Percentiles rank a stretch among this genome's conserved stretches.
Conservation (phyloP, 345 rosid genomes). For the Heritiera littoralis region DNA sequence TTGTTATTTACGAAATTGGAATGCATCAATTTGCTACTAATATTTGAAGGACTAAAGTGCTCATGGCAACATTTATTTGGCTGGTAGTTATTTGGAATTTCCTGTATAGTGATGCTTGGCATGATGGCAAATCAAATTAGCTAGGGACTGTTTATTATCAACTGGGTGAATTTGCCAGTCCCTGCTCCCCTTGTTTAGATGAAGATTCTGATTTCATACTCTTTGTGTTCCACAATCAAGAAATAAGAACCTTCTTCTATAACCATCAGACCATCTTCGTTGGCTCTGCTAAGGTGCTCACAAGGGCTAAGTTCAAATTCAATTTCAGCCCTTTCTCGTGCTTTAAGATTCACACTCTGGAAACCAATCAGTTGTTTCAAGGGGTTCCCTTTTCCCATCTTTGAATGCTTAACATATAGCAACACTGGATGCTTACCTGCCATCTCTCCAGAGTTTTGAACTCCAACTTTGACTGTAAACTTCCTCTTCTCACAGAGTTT, state of each 20-base stretch:
- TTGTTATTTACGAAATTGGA: neutral
- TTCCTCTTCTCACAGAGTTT: slow-evolving; percentile 35
- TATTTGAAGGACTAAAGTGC: neutral
- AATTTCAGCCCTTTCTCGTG: slow-evolving; percentile 42
- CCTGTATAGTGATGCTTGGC: neutral
- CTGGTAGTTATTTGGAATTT: neutral
- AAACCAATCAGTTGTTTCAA: slow-evolving; percentile 49
- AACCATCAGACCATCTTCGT: slow-evolving; percentile 61
- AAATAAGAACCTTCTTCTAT: slow-evolving; percentile 56
- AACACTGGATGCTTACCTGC: slow-evolving; percentile 49
- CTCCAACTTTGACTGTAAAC: slow-evolving; percentile 39
- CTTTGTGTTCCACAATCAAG: slow-evolving; percentile 50
- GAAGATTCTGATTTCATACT: slow-evolving; percentile 18
- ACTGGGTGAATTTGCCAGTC: neutral
- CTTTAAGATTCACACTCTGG: slow-evolving; percentile 45
- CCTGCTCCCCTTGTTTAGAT: neutral
- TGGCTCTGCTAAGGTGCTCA: slow-evolving; percentile 46
- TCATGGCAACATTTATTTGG: neutral
- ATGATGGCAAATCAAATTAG: slow-evolving; percentile 3
- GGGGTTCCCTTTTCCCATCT: slow-evolving; percentile 36
- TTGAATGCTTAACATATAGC: slow-evolving; percentile 40
- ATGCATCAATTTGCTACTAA: neutral
- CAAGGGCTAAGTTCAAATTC: slow-evolving; percentile 40
- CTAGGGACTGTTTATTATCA: neutral
- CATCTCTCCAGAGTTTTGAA: slow-evolving; percentile 44